Conservation (phyloP, 352 stramenopile species). For the Globisporangium middletonii region DNA sequence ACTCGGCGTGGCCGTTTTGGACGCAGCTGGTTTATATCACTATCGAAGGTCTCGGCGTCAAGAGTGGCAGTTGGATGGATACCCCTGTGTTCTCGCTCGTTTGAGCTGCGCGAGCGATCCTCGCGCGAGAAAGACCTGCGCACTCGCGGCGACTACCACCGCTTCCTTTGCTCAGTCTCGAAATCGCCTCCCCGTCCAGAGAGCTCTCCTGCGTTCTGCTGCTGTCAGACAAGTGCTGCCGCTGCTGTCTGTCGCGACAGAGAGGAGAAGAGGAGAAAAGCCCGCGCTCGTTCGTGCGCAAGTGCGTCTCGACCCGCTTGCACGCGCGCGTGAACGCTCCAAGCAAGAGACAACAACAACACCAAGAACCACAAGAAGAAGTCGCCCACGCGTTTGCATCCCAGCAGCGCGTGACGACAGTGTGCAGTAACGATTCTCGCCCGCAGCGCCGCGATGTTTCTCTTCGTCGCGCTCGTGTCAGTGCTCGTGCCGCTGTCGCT, state of each 20-base stretch:
- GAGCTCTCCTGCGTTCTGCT: neutral
- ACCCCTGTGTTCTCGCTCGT: too few species aligned
- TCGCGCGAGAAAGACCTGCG: too few species aligned
- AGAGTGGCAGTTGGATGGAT: too few species aligned
- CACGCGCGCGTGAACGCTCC: neutral
- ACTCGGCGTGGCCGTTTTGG: too few species aligned
- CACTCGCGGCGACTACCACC: neutral
- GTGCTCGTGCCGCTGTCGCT: slow-evolving; percentile 57
- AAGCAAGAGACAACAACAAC: neutral
- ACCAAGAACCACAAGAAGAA: neutral
- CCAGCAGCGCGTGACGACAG: neutral
- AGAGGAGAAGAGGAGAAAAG: neutral
- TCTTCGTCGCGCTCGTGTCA: slow-evolving; percentile 40
- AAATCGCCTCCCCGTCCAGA: neutral
- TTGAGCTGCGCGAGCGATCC: too few species aligned
- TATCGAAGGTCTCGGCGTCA: too few species aligned
- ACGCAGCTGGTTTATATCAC: too few species aligned
- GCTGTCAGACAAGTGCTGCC: too few species aligned
- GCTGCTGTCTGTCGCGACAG: too few species aligned
- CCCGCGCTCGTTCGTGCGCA: too few species aligned
- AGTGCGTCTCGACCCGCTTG: too few species aligned
- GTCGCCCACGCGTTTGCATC: neutral
- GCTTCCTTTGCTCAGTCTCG: neutral
- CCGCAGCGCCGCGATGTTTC: slow-evolving; percentile 21
- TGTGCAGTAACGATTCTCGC: neutral